phyloP scores from a whole-genome alignment of 2,329 filamentous ascomycete species.

The Fusarium sp. region DNA sequence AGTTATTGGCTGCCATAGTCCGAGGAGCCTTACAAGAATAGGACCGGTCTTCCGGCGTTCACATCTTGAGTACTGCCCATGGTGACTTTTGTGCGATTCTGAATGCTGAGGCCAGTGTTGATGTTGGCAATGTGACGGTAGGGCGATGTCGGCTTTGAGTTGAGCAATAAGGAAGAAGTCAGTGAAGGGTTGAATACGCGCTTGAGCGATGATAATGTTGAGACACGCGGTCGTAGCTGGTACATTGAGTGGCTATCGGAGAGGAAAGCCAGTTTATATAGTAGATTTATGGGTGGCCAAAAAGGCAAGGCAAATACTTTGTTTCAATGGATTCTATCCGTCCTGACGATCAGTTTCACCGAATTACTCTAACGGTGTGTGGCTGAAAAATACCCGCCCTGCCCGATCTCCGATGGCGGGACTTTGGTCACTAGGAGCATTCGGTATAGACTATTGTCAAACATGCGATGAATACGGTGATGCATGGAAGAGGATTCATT shows the following conservation, averaged over 20 bases:
- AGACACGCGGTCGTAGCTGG: slow-evolving; percentile 39
- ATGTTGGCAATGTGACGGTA: slow-evolving; percentile 17
- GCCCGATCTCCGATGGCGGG: slow-evolving; percentile 31
- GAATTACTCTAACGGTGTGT: slow-evolving; percentile 42
- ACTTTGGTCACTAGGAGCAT: slow-evolving; percentile 1
- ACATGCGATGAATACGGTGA: neutral
- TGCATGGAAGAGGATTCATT: neutral
- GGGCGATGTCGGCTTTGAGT: slow-evolving; percentile 26
- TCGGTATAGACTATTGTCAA: neutral
- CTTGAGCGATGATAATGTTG: slow-evolving; percentile 26
- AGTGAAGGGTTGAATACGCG: slow-evolving; percentile 22
- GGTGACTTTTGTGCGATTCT: slow-evolving; percentile 20
- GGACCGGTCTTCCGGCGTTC: slow-evolving; percentile 49
- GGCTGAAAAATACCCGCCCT: slow-evolving; percentile 34
- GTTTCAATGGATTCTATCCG: slow-evolving; percentile 15
- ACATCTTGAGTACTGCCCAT: slow-evolving; percentile 51
- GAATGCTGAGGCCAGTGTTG: slow-evolving; percentile 13
- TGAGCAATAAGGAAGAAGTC: slow-evolving; percentile 19
- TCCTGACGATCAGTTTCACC: slow-evolving; percentile 10
- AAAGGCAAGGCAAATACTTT: slow-evolving; percentile 21
- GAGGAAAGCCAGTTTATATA: slow-evolving; percentile 15
- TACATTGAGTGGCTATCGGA: slow-evolving; percentile 34
- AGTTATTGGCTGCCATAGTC: neutral
- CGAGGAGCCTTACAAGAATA: slow-evolving; percentile 53
- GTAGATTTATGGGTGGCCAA: slow-evolving; percentile 10